These are phyloP conservation scores for Raffaelea arxii DNA, from an alignment of 2,329 filamentous ascomycete genomes.

Conservation along the genomic window DNA sequence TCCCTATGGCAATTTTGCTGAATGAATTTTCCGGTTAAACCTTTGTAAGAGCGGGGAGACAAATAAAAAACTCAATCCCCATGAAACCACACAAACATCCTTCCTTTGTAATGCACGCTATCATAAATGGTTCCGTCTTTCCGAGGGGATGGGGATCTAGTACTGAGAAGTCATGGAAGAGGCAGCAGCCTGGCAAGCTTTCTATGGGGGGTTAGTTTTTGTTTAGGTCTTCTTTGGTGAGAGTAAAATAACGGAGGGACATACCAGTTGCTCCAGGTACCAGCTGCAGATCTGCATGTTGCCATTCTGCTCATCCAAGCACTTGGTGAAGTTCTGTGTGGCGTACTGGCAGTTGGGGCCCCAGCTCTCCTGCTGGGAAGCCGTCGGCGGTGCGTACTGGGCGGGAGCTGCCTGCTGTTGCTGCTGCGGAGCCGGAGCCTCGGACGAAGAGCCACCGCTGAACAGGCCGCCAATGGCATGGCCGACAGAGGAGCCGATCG, in stretches of 20 bases:
- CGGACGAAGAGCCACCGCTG: conserved; percentile 59
- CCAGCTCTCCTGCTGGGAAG: conserved; percentile 42
- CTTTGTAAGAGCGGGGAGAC: too few species aligned
- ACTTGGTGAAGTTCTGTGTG: conserved; percentile 80
- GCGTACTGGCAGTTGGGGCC: conserved; percentile 67
- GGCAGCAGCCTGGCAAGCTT: conserved; percentile 74
- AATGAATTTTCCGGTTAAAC: too few species aligned
- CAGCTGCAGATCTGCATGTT: conserved; percentile 95
- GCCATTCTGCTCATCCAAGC: conserved; percentile 90
- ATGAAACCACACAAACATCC: too few species aligned
- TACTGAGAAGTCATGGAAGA: conserved; percentile 41
- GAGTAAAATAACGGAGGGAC: conserved; percentile 2
- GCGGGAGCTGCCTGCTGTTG: conserved; percentile 40
- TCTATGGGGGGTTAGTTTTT: conserved; percentile 33
- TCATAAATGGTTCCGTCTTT: too few species aligned
- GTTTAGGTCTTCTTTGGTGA: not conserved
- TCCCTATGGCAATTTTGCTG: too few species aligned
- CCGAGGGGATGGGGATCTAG: too few species aligned
- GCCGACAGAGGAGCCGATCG: conserved; percentile 89
- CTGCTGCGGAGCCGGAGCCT: conserved; percentile 36
- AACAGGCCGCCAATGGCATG: conserved; percentile 90
- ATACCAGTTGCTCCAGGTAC: conserved; percentile 85
- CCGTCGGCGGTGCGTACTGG: conserved; percentile 17
- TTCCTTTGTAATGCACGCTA: too few species aligned
- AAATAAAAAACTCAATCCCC: too few species aligned